Base-by-base conservation (phyloP, 192 early-diverging fungal genomes). In the Coemansia sp. region DNA sequence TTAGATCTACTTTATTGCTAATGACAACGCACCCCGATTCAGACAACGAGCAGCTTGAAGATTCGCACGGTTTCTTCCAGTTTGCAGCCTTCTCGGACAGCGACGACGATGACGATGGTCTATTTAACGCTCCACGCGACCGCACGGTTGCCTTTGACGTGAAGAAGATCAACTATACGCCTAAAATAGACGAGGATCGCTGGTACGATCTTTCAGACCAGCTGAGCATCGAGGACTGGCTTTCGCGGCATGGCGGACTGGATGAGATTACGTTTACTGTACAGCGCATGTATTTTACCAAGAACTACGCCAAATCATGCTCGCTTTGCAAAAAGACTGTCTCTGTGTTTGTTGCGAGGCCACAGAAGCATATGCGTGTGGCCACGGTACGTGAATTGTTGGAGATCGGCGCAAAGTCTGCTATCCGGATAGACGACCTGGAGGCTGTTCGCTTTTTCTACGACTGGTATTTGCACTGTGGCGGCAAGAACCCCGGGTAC, bases 31-130 rank as follows among this genome's bases (percentile, higher is more conserved):
- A 22, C 0, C 22, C 6, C 45, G 25, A 8, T 3, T 25, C 45
- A 48, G 45, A 48, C n/a, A n/a, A n/a, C 30, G 52, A 54, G 29
- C 52, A 54, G 29, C 30, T 80, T 11, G 68, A 75, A 40, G 72
- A 74, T n/a, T 47, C 53, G 3, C 78, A 81, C 34, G 78, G 78
- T 13, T 81, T 81, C 44, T 81, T 81, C 42, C 78, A 81, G 57
- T 81, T 81, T 62, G 73, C 66, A n/a, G 55, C 58, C 17, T 42
- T 28, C 41, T 56, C 62, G 9, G 78, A 81, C 59, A 75, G 73
- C 48, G 75, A 70, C 0, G 58, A 40, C 20, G 77, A 67, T 2
- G 65, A 64, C 23, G 64, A 70, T 38, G 65, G 72, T 4, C 25
- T 81, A 9, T 81, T 81, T 41, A 62, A 19, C 6, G 67, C 62